Evolutionary conservation across 371 early-diverging fungal species (phyloP), one percentile per base, ranked within the genome.

Genomic region (Massospora cicadina): DNA sequence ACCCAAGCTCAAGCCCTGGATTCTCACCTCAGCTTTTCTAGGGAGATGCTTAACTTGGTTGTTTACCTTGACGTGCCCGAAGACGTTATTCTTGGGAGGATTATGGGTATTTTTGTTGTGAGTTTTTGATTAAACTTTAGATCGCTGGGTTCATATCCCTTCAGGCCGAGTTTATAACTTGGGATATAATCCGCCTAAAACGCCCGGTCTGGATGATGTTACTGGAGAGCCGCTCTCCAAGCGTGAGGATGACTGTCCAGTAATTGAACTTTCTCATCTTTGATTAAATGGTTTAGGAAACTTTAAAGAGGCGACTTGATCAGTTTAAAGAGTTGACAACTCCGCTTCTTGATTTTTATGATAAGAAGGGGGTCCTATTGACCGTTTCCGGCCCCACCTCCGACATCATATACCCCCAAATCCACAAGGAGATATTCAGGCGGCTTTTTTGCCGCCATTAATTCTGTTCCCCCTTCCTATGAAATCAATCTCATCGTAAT

Each of bases 131-230:
- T 81, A 57, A 62, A 65, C 32, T 53, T 56, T 75, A 81, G 91
- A 91, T 76, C 87, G 95, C 31, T 95, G 92, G 87, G 86, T 95
- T 54, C 95, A 95, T 68, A 81, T 90, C 55, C 86, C 90, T 23
- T 89, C 88, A 21, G 97, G 97, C 1, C 80, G 97, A 23, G 90
- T 92, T 17, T 96, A 96, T 73, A 93, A 95, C 69, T 67, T 89
- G 67, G 80, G 81, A 10, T 98, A 91, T 74, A 96, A 95, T 66
- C 98, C 98, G 57, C 98, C 98, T 3, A 81, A 80, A 68, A 73
- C 72, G 0, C 69, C 79, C 13, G 94, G 94, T 5, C n/a, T 75
- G 10, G 98, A 97, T 68, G 98, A 97, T 68, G 72, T 91, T 23
- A 98, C 98, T 17, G 90, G 93, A 3, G 94, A 92, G 69, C 83